Evolutionary conservation across 352 stramenopile genomes (phyloP).

Genomic region (Thalassiosira hispida): DNA sequence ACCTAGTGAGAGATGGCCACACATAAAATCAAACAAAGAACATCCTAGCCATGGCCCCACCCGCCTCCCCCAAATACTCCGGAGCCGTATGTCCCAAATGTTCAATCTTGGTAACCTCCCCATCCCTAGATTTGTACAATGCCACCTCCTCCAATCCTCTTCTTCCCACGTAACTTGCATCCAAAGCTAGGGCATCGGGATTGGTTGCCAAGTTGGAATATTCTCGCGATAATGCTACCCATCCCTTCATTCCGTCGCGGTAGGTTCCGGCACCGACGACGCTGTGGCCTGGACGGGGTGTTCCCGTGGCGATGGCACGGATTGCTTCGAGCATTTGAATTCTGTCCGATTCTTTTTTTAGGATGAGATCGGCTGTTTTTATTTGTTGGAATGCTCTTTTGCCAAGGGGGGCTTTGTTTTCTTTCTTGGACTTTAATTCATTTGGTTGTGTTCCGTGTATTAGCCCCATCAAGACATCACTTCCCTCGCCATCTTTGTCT

Average conservation of each 20-base stretch:
- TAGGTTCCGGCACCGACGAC: conserved; percentile 70
- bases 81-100: conserved; percentile 67
- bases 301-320: conserved; percentile 68
- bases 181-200: neutral
- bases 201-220: conserved; percentile 52
- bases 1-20: too few species aligned
- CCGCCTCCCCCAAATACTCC: conserved; percentile 66
- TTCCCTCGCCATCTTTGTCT: conserved; percentile 37
- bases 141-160: conserved; percentile 59
- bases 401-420: conserved; percentile 9
- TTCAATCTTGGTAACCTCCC: conserved; percentile 69
- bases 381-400: conserved; percentile 30
- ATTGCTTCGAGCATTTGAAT: conserved; percentile 56
- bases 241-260: conserved; percentile 60
- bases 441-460: conserved; percentile 30
- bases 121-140: conserved; percentile 65
- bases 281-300: conserved; percentile 64
- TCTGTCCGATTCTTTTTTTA: conserved; percentile 32
- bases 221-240: conserved; percentile 66
- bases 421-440: conserved; percentile 21
- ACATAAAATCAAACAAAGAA: conserved; percentile 84
- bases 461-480: conserved; percentile 20
- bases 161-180: conserved; percentile 13
- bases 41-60: conserved; percentile 79
- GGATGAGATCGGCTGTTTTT: conserved; percentile 6